Conservation (phyloP, 768 basidiomycete species). For the Russula sp. region DNA sequence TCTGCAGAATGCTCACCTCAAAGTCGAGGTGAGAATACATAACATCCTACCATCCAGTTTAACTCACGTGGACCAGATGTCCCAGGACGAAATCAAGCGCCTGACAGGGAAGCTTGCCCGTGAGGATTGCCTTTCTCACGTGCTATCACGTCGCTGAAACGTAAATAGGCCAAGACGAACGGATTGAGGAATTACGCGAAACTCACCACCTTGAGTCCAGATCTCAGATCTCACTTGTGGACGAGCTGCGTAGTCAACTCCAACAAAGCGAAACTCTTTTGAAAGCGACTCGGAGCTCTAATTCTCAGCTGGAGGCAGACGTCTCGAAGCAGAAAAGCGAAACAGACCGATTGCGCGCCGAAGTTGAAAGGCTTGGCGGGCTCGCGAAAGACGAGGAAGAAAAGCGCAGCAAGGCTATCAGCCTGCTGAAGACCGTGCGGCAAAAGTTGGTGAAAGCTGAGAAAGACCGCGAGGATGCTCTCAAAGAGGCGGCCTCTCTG, state of each 20-base stretch:
- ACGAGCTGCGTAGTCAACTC: conserved; percentile 61
- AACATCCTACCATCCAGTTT: neutral
- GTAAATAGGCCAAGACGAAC: conserved; percentile 69
- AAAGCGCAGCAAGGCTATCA: conserved; percentile 91
- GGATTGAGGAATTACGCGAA: conserved; percentile 78
- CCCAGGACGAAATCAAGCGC: conserved; percentile 73
- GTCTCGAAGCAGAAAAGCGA: conserved; percentile 47
- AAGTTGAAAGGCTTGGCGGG: conserved; percentile 54
- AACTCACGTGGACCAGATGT: conserved; percentile 38
- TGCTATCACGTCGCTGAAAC: conserved; percentile 7
- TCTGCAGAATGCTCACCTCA: conserved; percentile 57
- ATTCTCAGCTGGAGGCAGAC: conserved; percentile 44
- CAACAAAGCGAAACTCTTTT: conserved; percentile 66
- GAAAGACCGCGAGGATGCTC: conserved; percentile 80
- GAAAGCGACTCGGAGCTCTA: conserved; percentile 47
- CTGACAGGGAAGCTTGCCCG: conserved; percentile 67
- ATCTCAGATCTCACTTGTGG: conserved; percentile 74
- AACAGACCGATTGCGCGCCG: conserved; percentile 52
- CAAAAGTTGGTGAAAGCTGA: conserved; percentile 96
- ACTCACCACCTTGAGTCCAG: conserved; percentile 72
- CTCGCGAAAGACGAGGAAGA: conserved; percentile 92
- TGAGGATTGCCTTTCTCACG: conserved; percentile 34
- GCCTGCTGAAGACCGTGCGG: conserved; percentile 88
- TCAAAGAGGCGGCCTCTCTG: conserved; percentile 53
- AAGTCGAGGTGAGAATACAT: conserved; percentile 55